Percentiles rank a stretch among this genome's conserved stretches.
phyloP scores from a whole-genome alignment of 306 rosid species.

The Rosa persica region DNA sequence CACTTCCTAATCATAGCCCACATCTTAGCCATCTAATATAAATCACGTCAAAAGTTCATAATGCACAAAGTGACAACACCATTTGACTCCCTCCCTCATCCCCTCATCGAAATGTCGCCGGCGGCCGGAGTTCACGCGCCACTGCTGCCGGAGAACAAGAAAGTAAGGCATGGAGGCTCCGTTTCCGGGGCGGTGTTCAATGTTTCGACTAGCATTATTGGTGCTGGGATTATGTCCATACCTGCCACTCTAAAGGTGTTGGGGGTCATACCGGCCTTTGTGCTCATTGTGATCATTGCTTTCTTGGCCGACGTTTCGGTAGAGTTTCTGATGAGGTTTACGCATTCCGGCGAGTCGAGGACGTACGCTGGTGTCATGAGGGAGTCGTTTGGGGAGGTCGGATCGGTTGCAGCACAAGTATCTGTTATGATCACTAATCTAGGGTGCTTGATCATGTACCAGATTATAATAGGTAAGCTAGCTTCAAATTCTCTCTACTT shows the following conservation, averaged over 20 bases:
- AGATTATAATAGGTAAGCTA: constrained; percentile 69
- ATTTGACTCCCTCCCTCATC: neutral
- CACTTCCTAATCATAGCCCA: constrained; percentile 2
- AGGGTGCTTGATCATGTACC: constrained; percentile 76
- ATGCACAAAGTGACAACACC: constrained; percentile 5
- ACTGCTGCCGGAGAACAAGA: constrained; percentile 34
- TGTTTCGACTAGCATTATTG: constrained; percentile 74
- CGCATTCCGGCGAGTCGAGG: constrained; percentile 58
- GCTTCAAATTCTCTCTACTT: neutral
- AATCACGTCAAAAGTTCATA: neutral
- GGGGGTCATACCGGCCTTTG: constrained; percentile 66
- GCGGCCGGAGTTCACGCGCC: constrained; percentile 41
- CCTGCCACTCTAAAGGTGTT: constrained; percentile 83
- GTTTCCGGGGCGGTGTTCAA: constrained; percentile 79
- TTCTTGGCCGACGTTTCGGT: constrained; percentile 65
- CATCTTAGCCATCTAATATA: neutral
- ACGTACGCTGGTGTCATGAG: constrained; percentile 89
- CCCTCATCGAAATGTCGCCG: constrained; percentile 56
- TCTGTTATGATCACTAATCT: constrained; percentile 68
- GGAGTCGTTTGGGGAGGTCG: constrained; percentile 68
- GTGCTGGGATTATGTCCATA: constrained; percentile 93
- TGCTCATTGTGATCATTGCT: constrained; percentile 56
- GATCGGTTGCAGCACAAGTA: constrained; percentile 59
- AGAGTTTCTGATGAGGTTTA: constrained; percentile 77
- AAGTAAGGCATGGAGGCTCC: constrained; percentile 40